Evolutionary conservation across 2,329 filamentous ascomycete species (phyloP).

Genomic region (Aschersonia sp.): DNA sequence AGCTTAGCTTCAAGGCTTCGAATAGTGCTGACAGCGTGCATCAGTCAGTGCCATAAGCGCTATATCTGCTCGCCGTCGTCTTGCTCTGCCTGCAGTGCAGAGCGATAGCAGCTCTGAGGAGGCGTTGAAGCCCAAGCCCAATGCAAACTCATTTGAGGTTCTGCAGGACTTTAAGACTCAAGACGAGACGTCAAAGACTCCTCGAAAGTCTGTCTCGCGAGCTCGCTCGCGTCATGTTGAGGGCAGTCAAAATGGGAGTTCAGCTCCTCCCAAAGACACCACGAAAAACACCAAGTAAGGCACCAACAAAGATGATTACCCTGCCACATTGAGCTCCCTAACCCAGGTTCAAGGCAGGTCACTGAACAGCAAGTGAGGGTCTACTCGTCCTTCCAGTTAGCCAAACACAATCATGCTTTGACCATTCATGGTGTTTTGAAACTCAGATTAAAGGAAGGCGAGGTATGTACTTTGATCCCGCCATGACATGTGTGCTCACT

Average conservation of each 20-base stretch:
- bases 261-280: background rate
- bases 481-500: conserved; percentile 10
- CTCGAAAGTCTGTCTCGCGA: conserved; percentile 7
- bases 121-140: conserved; percentile 6
- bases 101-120: conserved; percentile 7
- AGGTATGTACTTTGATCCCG: conserved; percentile 20
- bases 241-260: background rate
- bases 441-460: conserved; percentile 30
- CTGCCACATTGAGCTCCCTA: background rate
- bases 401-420: conserved; percentile 26
- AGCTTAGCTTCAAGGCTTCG: background rate
- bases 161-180: conserved; percentile 8
- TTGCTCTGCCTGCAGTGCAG: conserved; percentile 7
- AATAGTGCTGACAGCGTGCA: conserved; percentile 2
- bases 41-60: conserved; percentile 22
- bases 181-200: conserved; percentile 5
- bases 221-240: conserved; percentile 1
- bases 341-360: background rate
- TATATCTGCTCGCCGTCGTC: conserved; percentile 18
- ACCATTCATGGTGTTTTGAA: conserved; percentile 24
- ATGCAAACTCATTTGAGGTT: conserved; percentile 14
- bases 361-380: conserved; percentile 9
- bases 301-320: background rate
- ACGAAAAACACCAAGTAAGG: background rate
- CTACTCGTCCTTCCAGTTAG: conserved; percentile 31